Percentiles rank a stretch among this genome's conserved stretches.
Evolutionary conservation across 1,284 basidiomycete species (phyloP).

Genomic region (Leccinum subfulvum): DNA sequence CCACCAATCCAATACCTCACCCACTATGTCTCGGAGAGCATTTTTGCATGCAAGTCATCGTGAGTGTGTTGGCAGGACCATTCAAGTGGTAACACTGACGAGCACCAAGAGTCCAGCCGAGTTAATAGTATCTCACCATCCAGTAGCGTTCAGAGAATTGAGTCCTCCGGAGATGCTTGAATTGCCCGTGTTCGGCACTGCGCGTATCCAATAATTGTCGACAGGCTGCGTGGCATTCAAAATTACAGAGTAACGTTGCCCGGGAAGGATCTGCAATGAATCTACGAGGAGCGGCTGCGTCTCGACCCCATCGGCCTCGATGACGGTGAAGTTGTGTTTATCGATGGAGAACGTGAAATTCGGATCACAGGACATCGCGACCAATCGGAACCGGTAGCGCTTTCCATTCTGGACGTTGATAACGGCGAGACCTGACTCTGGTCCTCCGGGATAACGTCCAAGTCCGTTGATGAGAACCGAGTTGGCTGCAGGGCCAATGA

Average conservation of each 20-base stretch:
- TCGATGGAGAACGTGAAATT: constrained; percentile 42
- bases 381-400: constrained; percentile 44
- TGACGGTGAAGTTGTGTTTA: constrained; percentile 37
- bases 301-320: constrained; percentile 41
- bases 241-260: constrained; percentile 42
- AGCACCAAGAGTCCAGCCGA: background rate
- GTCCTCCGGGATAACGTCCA: constrained; percentile 41
- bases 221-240: constrained; percentile 37
- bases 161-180: no score
- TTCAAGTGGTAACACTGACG: background rate
- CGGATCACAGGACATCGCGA: constrained; percentile 41
- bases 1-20: background rate
- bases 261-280: constrained; percentile 31
- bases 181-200: constrained; percentile 16
- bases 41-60: background rate
- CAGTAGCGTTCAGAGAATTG: background rate
- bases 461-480: constrained; percentile 48
- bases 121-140: background rate
- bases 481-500: constrained; percentile 18
- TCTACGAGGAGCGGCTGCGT: constrained; percentile 33
- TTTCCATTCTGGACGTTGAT: constrained; percentile 30
- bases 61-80: background rate
- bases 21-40: background rate
- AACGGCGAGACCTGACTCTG: constrained; percentile 27
- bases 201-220: constrained; percentile 39